Evolutionary conservation across 371 early-diverging fungal genomes (phyloP), one percentile per base, ranked within the genome.

Genomic region (Apophysomyces trapeziformis): DNA sequence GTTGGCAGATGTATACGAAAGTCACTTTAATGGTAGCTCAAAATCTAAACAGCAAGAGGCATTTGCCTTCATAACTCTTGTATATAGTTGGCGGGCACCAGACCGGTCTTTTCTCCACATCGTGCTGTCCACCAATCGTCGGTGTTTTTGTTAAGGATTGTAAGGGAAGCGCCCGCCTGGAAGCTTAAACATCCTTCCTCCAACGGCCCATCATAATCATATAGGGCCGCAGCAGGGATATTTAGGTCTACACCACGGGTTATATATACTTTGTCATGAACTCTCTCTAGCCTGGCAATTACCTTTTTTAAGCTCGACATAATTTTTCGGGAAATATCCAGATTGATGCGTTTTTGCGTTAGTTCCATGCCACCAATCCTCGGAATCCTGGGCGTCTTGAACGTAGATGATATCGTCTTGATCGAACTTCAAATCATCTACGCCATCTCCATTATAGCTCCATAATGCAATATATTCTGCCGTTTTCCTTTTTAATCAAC

Each of bases 321-420:
- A 79, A 16, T 64, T 71, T 56, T 66, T 67, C 7, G 80, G 78
- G 64, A 79, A 79, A 38, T 76, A 78, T 2, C 78, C 80, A 6
- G 67, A 65, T 46, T 69, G 56, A 8, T 61, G 37, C 21, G 67
- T 66, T n/a, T 57, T 58, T 44, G 74, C 67, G 1, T 70, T 60
- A 1, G 66, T 69, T 57, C 78, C 76, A 43, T 66, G 74, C 74
- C 77, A 79, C 78, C 78, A 84, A 38, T 79, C 79, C n/a, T 71
- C 68, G 8, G 45, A 16, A 16, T 69, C 71, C 66, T 74, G 72
- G 7, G 65, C 64, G 32, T 69, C 65, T 18, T 72, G 71, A 13
- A 77, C 76, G 21, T 77, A 57, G 57, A 84, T 76, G 32, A 71
- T 46, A 45, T 75, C 77, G 50, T 80, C 80, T 60, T 64, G 72